These are phyloP conservation scores for Mortierella claussenii DNA, from an alignment of 192 early-diverging fungal genomes.

Conservation along the genomic window DNA sequence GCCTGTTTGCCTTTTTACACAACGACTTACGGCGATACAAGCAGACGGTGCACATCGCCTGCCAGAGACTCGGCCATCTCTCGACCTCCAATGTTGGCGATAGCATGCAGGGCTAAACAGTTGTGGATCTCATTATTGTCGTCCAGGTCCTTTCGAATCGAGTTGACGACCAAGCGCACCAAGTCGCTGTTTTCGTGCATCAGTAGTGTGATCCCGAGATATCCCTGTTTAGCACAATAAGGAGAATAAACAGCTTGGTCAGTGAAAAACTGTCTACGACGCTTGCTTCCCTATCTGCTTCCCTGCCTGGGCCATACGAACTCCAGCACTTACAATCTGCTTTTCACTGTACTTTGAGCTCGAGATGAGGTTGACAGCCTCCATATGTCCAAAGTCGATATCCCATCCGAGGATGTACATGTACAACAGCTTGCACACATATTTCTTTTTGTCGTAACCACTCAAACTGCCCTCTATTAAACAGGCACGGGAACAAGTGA, in stretches of 20 bases:
- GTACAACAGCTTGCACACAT: conserved; percentile 98
- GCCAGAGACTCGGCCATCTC: conserved; percentile 92
- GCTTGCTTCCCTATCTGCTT: too few relatives aligned
- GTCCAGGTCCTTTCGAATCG: conserved; percentile 91
- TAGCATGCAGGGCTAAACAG: conserved; percentile 94
- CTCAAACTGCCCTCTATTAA: conserved; percentile 85
- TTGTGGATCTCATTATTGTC: conserved; percentile 84
- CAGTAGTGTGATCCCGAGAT: conserved; percentile 94
- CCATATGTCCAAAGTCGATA: conserved; percentile 97
- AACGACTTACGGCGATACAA: conserved; percentile 79
- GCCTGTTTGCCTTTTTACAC: too few relatives aligned
- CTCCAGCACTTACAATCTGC: conserved; percentile 82
- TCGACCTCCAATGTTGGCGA: conserved; percentile 94
- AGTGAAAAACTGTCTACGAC: too few relatives aligned
- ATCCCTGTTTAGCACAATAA: conserved; percentile 91
- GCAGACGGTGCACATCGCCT: conserved; percentile 82
- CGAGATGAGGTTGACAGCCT: conserved; percentile 92
- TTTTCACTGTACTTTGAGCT: conserved; percentile 97
- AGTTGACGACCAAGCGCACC: conserved; percentile 84
- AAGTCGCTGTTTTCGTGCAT: conserved; percentile 90
- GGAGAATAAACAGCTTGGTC: too few relatives aligned
- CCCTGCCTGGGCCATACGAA: conserved; percentile 67
- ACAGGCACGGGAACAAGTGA: too few relatives aligned
- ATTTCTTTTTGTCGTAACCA: conserved; percentile 99
- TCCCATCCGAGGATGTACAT: conserved; percentile 99